Evolutionary conservation across 305 asterid species (phyloP).

Genomic region (Solanum hybrid): DNA sequence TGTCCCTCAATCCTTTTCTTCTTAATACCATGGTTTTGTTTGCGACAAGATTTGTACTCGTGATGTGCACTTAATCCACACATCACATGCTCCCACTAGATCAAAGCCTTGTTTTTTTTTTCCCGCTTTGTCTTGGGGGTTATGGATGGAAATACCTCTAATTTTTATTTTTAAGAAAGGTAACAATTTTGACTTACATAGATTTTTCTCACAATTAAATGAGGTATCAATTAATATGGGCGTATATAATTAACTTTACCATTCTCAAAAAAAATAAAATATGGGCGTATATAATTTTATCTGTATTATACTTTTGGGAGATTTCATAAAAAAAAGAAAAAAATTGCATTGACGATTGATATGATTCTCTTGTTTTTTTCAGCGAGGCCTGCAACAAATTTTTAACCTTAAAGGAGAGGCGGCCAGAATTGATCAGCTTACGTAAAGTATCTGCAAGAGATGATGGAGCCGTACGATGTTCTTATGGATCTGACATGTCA

Average conservation of each 20-base stretch:
- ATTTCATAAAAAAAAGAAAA: background rate
- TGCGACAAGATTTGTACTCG: background rate
- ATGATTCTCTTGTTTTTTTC: background rate
- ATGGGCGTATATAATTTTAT: background rate
- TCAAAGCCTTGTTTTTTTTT: background rate
- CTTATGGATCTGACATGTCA: slow-evolving; percentile 83
- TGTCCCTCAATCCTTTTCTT: background rate
- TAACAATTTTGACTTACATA: background rate
- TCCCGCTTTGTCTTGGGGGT: background rate
- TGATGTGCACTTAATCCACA: background rate
- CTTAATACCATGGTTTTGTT: background rate
- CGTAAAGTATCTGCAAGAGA: slow-evolving; percentile 31
- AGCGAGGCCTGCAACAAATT: slow-evolving; percentile 80
- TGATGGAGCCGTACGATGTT: slow-evolving; percentile 51
- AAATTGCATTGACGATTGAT: background rate
- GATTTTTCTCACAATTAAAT: background rate
- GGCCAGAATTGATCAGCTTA: slow-evolving; percentile 47
- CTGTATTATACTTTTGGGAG: background rate
- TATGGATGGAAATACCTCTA: background rate
- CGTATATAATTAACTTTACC: background rate
- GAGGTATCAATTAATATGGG: background rate
- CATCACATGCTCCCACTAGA: background rate
- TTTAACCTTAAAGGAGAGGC: slow-evolving; percentile 48
- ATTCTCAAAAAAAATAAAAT: background rate
- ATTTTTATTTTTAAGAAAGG: background rate